Conservation (phyloP, 306 rosid species). For the Pachyrhizus erosus region DNA sequence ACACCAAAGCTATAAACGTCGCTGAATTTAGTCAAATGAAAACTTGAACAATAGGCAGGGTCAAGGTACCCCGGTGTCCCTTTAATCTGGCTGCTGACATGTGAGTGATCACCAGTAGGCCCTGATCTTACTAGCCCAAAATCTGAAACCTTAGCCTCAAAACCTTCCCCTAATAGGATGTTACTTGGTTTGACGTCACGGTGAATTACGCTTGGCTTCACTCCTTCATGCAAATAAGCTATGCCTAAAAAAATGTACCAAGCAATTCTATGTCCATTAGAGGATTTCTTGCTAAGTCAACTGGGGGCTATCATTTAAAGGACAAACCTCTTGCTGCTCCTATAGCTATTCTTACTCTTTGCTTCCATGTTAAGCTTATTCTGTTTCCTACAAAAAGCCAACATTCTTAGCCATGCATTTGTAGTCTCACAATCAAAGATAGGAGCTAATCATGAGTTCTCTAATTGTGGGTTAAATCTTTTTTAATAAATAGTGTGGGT, state of each 20-base stretch:
- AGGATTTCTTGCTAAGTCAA: not conserved
- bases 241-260: slow-evolving; percentile 55
- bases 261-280: not conserved
- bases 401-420: not conserved
- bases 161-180: slow-evolving; percentile 75
- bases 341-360: slow-evolving; percentile 75
- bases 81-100: slow-evolving; percentile 91
- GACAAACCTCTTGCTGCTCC: slow-evolving; percentile 80
- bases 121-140: slow-evolving; percentile 83
- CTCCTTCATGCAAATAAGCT: slow-evolving; percentile 79
- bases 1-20: slow-evolving; percentile 90
- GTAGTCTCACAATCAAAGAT: not conserved
- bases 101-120: slow-evolving; percentile 75
- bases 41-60: slow-evolving; percentile 81
- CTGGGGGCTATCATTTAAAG: not conserved
- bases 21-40: slow-evolving; percentile 74
- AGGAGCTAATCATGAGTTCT: not conserved
- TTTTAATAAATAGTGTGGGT: not conserved
- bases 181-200: slow-evolving; percentile 87
- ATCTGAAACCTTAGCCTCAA: slow-evolving; percentile 86
- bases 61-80: slow-evolving; percentile 95
- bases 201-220: slow-evolving; percentile 73
- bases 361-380: slow-evolving; percentile 80
- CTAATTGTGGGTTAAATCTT: not conserved
- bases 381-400: slow-evolving; percentile 50